Evolutionary conservation across 2,329 filamentous ascomycete species (phyloP).

Genomic region (Coniochaeta pulveracea): DNA sequence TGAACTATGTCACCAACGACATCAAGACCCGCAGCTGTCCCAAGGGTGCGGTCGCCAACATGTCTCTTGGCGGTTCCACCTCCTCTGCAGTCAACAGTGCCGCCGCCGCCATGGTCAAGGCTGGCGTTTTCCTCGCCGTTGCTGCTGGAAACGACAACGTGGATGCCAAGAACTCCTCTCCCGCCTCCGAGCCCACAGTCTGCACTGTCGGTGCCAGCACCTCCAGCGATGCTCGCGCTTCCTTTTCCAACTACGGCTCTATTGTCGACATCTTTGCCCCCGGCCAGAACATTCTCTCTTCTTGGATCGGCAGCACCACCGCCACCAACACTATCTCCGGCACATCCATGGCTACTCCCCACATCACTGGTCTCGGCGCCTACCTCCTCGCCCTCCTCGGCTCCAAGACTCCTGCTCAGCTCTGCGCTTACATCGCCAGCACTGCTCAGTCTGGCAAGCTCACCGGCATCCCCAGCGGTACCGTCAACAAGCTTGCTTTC

Average conservation of each 20-base stretch:
- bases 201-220: constrained; percentile 43
- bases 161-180: constrained; percentile 32
- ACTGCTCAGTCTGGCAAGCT: constrained; percentile 29
- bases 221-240: constrained; percentile 25
- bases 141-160: constrained; percentile 40
- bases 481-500: constrained; percentile 41
- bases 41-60: constrained; percentile 38
- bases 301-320: constrained; percentile 32
- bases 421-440: constrained; percentile 33
- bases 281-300: constrained; percentile 31
- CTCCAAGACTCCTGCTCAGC: constrained; percentile 26
- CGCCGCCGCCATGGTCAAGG: constrained; percentile 29
- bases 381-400: constrained; percentile 33
- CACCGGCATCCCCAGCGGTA: constrained; percentile 27
- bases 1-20: constrained; percentile 28
- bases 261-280: constrained; percentile 40
- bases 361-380: constrained; percentile 22
- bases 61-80: constrained; percentile 42
- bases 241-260: constrained; percentile 40
- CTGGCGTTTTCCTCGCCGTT: constrained; percentile 41
- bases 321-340: constrained; percentile 31
- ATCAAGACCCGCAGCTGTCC: constrained; percentile 22
- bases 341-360: constrained; percentile 28
- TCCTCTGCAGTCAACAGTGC: constrained; percentile 38
- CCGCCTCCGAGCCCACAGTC: constrained; percentile 32